Evolutionary conservation across 2,329 filamentous ascomycete species (phyloP), one percentile per base, ranked within the genome.

Genomic region (Stenocarpella maydis): DNA sequence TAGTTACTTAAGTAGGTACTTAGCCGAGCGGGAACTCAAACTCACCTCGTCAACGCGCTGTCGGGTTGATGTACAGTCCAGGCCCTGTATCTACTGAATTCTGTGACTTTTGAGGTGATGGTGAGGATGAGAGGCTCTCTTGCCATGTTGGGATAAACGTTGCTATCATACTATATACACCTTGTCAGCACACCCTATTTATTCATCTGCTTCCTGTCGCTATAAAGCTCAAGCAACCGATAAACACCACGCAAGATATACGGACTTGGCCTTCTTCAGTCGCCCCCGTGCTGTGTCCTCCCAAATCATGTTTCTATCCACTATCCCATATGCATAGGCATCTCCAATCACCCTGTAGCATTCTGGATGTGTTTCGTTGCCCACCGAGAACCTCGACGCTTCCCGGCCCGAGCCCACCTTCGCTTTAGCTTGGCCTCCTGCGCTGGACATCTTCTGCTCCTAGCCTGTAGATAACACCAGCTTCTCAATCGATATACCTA

Each of bases 321-420:
- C 60, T 2, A 67, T 21, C 1, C 65, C 65, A 7, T 67, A 41
- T 1, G 60, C 28, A 15, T 67, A 67, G 1, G 65, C 52, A 17
- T 67, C 65, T 7, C 65, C 65, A 28, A 67, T 26, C 1, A 67
- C 28, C 4, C n/a, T 58, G 52, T 58, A 58, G 24, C 65, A 67
- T 1, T 45, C 21, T 2, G 19, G n/a, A 17, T 67, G 65, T 14
- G 2, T 14, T 4, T 67, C 65, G 8, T 49, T 45, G 6, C 52
- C 58, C 15, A 28, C 15, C 17, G 34, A 28, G 17, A 54, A 28
- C n/a, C 26, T 37, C 24, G 43, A 26, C n/a, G 39, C 26, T 47
- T 47, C 50, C 17, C 28, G 15, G n/a, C 26, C 1, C 24, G 26
- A 19, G 3, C 4, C 41, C 6, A 19, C 2, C 2, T 34, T 47